Evolutionary conservation across 2,329 filamentous ascomycete species (phyloP), one percentile per base, ranked within the genome.

Genomic region (Botrytis cinerea): DNA sequence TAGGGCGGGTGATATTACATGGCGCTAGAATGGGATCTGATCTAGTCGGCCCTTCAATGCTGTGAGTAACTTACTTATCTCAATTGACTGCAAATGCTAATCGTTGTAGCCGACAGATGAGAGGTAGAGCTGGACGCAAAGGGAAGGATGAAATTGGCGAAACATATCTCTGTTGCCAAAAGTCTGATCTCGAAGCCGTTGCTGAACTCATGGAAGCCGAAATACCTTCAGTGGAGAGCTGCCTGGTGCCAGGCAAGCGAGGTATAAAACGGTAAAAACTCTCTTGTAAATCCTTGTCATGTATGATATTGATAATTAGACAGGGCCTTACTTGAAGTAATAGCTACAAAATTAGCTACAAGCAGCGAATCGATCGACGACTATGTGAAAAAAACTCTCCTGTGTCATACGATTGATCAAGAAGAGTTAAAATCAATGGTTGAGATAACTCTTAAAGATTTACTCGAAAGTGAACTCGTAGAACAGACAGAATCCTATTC

Each of bases 101-200:
- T 61, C 71, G 43, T 54, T 45, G 9, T 25, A 87, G 85, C 61
- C 88, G 92, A 67, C 92, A 95, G 82, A 95, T 94, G 92, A 88
- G 92, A 79, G 92, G 92, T 4, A 87, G 92, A 74, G 92, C 92
- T 32, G 92, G 92, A 10, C 87, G 92, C 71, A 94, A 94, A 81
- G 92, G 92, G 67, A 94, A 93, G 79, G 91, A 93, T 72, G 91
- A 92, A 69, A 84, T 92, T 64, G 92, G 92, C 2, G 92, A 94
- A 82, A 94, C 91, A 1, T 94, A 92, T 80, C 83, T 94, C 1
- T 94, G 92, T 79, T 94, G 92, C 78, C 87, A 89, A 45, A 87
- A 89, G 78, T 82, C 84, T 16, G 92, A 94, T 77, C 81, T 94
- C 22, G 90, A 93, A 78, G 88, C 88, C 25, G 91, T 94, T 7